Conservation (phyloP, 2,329 filamentous ascomycete genomes). For the Drechslerella stenobrocha region DNA sequence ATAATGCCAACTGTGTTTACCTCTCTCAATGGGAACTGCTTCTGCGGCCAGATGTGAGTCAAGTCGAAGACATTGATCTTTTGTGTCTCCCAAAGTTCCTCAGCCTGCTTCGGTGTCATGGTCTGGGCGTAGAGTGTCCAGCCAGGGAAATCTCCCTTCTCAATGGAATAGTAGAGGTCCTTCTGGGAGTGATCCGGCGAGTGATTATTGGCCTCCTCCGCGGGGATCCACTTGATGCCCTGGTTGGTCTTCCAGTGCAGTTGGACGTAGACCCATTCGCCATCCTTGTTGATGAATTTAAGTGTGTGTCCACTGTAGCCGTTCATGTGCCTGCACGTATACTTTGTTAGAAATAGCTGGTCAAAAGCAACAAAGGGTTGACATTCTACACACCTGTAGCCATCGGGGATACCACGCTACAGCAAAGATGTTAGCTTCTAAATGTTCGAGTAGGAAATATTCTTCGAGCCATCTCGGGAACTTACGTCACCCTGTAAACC, state of each 20-base stretch:
- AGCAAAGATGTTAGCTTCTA: slow-evolving; percentile 3
- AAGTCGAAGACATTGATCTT: slow-evolving; percentile 63
- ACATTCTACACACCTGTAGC: slow-evolving; percentile 27
- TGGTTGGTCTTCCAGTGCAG: slow-evolving; percentile 60
- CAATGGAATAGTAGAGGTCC: slow-evolving; percentile 59
- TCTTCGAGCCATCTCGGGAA: background rate
- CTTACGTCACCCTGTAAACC: slow-evolving; percentile 38
- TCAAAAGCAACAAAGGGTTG: background rate
- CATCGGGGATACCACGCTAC: slow-evolving; percentile 43
- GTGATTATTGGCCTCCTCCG: slow-evolving; percentile 55
- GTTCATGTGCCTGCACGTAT: slow-evolving; percentile 32
- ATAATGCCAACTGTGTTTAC: background rate
- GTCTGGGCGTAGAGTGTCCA: slow-evolving; percentile 63
- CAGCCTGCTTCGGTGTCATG: slow-evolving; percentile 61
- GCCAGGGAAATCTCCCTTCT: slow-evolving; percentile 57
- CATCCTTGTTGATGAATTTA: slow-evolving; percentile 57
- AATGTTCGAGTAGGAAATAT: background rate
- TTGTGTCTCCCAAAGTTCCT: slow-evolving; percentile 54
- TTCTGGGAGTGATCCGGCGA: slow-evolving; percentile 56
- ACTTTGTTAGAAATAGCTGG: background rate
- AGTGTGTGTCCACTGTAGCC: slow-evolving; percentile 57
- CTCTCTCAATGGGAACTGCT: slow-evolving; percentile 59
- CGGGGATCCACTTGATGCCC: slow-evolving; percentile 58
- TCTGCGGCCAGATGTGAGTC: slow-evolving; percentile 63
- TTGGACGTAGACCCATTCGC: slow-evolving; percentile 60